phyloP scores from a whole-genome alignment of 108 stramenopile genomes.

The Nitzschia sp. region DNA sequence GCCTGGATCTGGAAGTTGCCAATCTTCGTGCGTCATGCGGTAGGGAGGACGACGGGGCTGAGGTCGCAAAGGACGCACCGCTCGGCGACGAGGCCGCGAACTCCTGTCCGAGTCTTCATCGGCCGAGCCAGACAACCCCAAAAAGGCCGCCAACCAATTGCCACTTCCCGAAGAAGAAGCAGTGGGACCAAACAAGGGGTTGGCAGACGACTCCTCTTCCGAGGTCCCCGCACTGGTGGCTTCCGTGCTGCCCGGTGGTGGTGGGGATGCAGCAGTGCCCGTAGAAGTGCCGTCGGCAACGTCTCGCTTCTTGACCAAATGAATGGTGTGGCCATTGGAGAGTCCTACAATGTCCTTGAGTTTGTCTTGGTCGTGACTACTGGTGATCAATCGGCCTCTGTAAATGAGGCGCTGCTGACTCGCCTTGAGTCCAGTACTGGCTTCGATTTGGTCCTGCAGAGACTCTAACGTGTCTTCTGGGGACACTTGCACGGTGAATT shows the following conservation, averaged over 20 bases:
- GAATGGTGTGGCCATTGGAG: conserved; percentile 82
- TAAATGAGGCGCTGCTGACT: conserved; percentile 81
- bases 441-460: conserved; percentile 55
- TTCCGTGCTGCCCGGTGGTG: too few relatives aligned
- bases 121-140: conserved; percentile 33
- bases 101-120: conserved; percentile 8
- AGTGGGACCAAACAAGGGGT: too few relatives aligned
- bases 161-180: conserved; percentile 10
- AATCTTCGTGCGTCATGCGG: conserved; percentile 64
- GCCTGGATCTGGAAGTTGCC: conserved; percentile 64
- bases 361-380: conserved; percentile 12
- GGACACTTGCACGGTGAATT: conserved; percentile 56
- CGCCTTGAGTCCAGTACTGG: conserved; percentile 66
- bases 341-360: conserved; percentile 77
- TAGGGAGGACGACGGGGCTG: conserved; percentile 38
- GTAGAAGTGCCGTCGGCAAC: neutral
- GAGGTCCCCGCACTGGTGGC: too few relatives aligned
- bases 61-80: neutral
- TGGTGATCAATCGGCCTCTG: conserved; percentile 67
- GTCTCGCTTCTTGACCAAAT: conserved; percentile 68
- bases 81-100: neutral
- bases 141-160: conserved; percentile 34
- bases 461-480: conserved; percentile 62
- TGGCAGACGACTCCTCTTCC: too few relatives aligned
- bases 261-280: neutral